These are phyloP conservation scores for Apiospora sp. DNA, from an alignment of 2,329 filamentous ascomycete species.

Conservation along the genomic window DNA sequence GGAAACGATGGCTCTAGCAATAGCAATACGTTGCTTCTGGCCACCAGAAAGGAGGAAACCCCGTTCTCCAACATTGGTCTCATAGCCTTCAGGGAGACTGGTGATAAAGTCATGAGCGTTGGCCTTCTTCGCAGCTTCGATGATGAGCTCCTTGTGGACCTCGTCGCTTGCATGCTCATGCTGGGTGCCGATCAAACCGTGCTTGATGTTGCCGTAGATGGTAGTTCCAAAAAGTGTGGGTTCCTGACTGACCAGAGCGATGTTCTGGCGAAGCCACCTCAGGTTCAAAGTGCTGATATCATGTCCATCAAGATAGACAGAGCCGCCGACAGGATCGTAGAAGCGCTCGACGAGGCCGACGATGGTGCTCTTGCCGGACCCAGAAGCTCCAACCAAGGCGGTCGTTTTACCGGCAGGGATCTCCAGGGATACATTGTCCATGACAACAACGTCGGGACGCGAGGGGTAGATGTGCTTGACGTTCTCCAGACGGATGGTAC, in stretches of 20 bases:
- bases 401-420: constrained; percentile 92
- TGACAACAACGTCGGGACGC: constrained; percentile 86
- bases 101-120: constrained; percentile 95
- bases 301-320: constrained; percentile 81
- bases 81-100: constrained; percentile 83
- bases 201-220: constrained; percentile 88
- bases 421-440: constrained; percentile 80
- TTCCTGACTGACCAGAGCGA: constrained; percentile 92
- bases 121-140: constrained; percentile 85
- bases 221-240: constrained; percentile 89
- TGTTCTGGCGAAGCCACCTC: constrained; percentile 89
- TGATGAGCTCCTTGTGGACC: constrained; percentile 73
- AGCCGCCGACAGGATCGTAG: constrained; percentile 85
- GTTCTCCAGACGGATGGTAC: constrained; percentile 80
- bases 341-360: constrained; percentile 93
- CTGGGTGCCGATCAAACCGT: constrained; percentile 86
- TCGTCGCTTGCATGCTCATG: constrained; percentile 74
- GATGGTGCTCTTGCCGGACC: constrained; percentile 93
- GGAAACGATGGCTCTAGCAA: constrained; percentile 88
- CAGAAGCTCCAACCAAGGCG: constrained; percentile 91
- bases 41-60: constrained; percentile 93
- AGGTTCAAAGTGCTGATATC: constrained; percentile 85
- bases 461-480: constrained; percentile 96
- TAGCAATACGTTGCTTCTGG: constrained; percentile 96
- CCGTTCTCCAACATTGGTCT: constrained; percentile 94